Evolutionary conservation across 2,329 filamentous ascomycete genomes (phyloP).

Genomic region (Sporothrix mexicana): DNA sequence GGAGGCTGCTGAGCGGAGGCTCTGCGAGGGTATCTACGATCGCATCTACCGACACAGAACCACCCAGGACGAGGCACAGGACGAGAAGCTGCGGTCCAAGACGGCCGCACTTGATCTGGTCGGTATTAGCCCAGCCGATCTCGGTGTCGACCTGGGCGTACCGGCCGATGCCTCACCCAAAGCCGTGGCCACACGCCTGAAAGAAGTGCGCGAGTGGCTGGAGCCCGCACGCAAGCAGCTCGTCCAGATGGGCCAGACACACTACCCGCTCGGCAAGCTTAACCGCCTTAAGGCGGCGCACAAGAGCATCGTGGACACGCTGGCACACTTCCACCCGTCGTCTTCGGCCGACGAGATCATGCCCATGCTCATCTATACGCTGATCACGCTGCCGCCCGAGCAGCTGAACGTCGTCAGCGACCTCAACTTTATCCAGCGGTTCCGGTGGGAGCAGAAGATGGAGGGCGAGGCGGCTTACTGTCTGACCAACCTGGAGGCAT

Average conservation of each 20-base stretch:
- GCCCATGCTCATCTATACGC: slow-evolving; percentile 92
- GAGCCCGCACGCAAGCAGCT: slow-evolving; percentile 74
- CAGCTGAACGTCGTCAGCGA: slow-evolving; percentile 91
- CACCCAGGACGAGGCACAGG: slow-evolving; percentile 91
- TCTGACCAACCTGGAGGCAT: slow-evolving; percentile 92
- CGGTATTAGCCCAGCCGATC: slow-evolving; percentile 83
- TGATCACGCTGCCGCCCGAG: slow-evolving; percentile 88
- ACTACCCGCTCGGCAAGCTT: slow-evolving; percentile 88
- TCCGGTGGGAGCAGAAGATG: slow-evolving; percentile 82
- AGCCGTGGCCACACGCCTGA: slow-evolving; percentile 62
- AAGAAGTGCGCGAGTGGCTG: slow-evolving; percentile 75
- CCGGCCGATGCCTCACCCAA: slow-evolving; percentile 58
- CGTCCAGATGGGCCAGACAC: slow-evolving; percentile 81
- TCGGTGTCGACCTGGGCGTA: slow-evolving; percentile 76
- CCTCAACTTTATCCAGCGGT: slow-evolving; percentile 90
- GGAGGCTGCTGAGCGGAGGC: slow-evolving; percentile 86
- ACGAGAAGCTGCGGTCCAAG: slow-evolving; percentile 92
- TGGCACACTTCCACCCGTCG: slow-evolving; percentile 70
- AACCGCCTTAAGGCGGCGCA: slow-evolving; percentile 87
- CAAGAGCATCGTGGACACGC: slow-evolving; percentile 90
- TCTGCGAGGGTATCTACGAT: slow-evolving; percentile 84
- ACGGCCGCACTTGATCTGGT: slow-evolving; percentile 90
- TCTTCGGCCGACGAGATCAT: slow-evolving; percentile 97
- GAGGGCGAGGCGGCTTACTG: slow-evolving; percentile 96
- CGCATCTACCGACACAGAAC: slow-evolving; percentile 89